These are phyloP conservation scores for Solidago caesia DNA, from an alignment of 129 eudicot species.

Conservation along the genomic window DNA sequence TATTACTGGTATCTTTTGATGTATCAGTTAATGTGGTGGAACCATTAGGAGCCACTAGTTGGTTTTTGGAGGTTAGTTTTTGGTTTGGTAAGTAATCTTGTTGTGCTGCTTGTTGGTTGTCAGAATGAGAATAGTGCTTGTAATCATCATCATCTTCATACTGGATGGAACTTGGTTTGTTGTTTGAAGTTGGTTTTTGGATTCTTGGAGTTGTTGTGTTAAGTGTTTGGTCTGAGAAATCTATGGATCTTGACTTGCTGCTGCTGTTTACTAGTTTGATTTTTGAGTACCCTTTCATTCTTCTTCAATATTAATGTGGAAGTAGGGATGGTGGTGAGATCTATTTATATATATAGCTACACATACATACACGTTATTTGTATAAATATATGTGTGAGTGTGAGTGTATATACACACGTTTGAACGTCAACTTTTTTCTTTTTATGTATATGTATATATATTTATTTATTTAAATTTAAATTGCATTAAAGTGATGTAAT, in stretches of 20 bases:
- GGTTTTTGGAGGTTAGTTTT: slow-evolving; percentile 35
- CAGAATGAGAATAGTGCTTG: slow-evolving; percentile 1
- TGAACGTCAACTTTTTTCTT: not conserved
- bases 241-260: slow-evolving; percentile 51
- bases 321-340: slow-evolving; percentile 10
- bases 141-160: slow-evolving; percentile 18
- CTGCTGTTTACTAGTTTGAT: slow-evolving; percentile 38
- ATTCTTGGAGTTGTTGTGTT: slow-evolving; percentile 26
- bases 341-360: not conserved
- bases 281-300: slow-evolving; percentile 61
- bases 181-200: slow-evolving; percentile 30
- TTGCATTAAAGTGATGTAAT: not conserved
- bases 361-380: not conserved
- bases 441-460: not conserved
- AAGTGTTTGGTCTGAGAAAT: slow-evolving; percentile 44
- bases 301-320: not conserved
- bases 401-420: not conserved
- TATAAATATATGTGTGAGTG: too few relatives aligned
- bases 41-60: slow-evolving; percentile 35
- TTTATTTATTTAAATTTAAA: not conserved
- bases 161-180: slow-evolving; percentile 23
- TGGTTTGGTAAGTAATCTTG: slow-evolving; percentile 8
- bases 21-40: slow-evolving; percentile 2
- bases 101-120: slow-evolving; percentile 15
- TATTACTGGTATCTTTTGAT: slow-evolving; percentile 9